Evolutionary conservation across 371 early-diverging fungal species (phyloP).

Genomic region (Blakeslea trispora): DNA sequence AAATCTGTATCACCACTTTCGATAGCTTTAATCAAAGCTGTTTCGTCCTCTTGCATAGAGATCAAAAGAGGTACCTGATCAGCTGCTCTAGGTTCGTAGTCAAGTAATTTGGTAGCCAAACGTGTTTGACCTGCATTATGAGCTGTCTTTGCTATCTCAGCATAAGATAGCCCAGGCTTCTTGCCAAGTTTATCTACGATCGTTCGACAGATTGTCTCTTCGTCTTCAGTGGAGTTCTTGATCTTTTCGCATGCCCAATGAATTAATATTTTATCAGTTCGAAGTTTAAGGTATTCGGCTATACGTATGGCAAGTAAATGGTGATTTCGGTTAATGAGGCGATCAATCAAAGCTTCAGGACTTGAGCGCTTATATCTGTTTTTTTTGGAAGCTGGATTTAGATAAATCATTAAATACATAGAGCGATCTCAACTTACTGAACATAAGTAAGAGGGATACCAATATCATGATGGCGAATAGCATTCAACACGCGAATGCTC

Average conservation of each 20-base stretch:
- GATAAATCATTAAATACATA: too few species aligned
- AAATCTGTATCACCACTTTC: constrained; percentile 95
- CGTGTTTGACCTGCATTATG: constrained; percentile 83
- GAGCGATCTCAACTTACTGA: constrained; percentile 60
- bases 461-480: constrained; percentile 78
- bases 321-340: constrained; percentile 81
- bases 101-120: constrained; percentile 87
- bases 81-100: constrained; percentile 92
- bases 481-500: constrained; percentile 84
- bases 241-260: constrained; percentile 98
- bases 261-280: constrained; percentile 81
- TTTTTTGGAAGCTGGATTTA: not conserved
- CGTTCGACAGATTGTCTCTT: constrained; percentile 77
- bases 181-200: constrained; percentile 79
- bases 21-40: constrained; percentile 88
- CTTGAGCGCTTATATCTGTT: constrained; percentile 73
- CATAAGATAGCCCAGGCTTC: constrained; percentile 78
- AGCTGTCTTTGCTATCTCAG: constrained; percentile 93
- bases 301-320: constrained; percentile 86
- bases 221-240: constrained; percentile 81
- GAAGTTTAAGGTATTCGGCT: constrained; percentile 80
- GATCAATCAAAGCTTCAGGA: constrained; percentile 77
- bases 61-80: constrained; percentile 94
- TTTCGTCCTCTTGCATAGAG: constrained; percentile 89
- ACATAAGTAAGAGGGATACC: constrained; percentile 89